Conservation (phyloP, 2,329 filamentous ascomycete species). For the Cordyceps farinosa region DNA sequence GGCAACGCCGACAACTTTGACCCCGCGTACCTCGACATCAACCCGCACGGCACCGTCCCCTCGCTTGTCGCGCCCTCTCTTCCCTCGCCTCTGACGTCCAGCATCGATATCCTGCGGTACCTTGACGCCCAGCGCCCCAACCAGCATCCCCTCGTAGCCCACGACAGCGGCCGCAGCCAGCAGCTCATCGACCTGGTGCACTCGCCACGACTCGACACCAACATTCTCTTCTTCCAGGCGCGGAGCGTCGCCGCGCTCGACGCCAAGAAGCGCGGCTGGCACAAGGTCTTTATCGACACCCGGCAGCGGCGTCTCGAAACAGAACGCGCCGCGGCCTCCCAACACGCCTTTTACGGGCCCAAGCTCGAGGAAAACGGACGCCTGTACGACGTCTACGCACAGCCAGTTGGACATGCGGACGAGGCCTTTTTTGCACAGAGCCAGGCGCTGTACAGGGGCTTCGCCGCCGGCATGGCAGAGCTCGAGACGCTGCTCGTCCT, state of each 20-base stretch:
- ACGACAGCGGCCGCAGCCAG: constrained; percentile 12
- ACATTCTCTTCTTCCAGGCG: constrained; percentile 20
- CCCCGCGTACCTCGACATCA: constrained; percentile 22
- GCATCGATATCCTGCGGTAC: constrained; percentile 20
- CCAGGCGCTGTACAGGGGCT: constrained; percentile 1
- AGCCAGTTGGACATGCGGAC: constrained; percentile 6
- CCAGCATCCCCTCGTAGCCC: constrained; percentile 4
- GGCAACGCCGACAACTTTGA: constrained; percentile 21
- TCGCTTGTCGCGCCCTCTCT: constrained; percentile 20
- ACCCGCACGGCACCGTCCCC: constrained; percentile 22
- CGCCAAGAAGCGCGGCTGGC: constrained; percentile 8
- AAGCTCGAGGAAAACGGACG: constrained; percentile 20
- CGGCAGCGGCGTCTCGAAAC: constrained; percentile 20
- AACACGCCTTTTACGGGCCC: constrained; percentile 22
- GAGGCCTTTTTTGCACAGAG: constrained; percentile 18
- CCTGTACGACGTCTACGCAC: constrained; percentile 17
- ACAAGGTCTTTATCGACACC: constrained; percentile 16
- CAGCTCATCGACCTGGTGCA: constrained; percentile 22
- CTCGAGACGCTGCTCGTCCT: constrained; percentile 21
- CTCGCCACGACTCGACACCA: constrained; percentile 18
- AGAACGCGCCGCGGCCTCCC: constrained; percentile 17
- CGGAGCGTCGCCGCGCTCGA: constrained; percentile 19
- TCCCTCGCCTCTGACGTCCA: constrained; percentile 18
- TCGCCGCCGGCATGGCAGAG: constrained; percentile 20
- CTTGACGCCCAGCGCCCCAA: constrained; percentile 14